phyloP scores from a whole-genome alignment of 768 basidiomycete genomes.

The Mycena capillaripes region DNA sequence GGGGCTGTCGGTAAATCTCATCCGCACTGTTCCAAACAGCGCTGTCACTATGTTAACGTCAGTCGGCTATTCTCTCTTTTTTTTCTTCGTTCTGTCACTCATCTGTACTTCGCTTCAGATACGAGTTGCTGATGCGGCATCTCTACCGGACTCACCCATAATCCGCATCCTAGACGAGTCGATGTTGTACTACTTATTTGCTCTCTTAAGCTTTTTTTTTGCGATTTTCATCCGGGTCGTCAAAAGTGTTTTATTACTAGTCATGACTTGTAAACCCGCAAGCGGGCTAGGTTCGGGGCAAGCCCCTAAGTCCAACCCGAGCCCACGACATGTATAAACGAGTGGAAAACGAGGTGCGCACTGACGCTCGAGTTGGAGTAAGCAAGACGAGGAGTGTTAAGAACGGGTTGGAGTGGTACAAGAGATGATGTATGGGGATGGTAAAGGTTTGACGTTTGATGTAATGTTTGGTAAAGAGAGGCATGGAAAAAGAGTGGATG shows the following conservation, averaged over 20 bases:
- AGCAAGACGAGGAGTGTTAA: conserved; percentile 32
- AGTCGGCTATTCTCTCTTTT: not conserved
- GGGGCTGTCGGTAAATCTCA: conserved; percentile 93
- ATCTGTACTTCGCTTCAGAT: conserved; percentile 50
- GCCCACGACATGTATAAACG: conserved; percentile 28
- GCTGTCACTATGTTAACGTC: conserved; percentile 97
- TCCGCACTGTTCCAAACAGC: conserved; percentile 96
- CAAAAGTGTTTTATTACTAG: conserved; percentile 24
- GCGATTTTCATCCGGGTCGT: conserved; percentile 13
- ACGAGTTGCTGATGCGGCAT: conserved; percentile 69
- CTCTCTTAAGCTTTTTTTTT: conserved; percentile 20
- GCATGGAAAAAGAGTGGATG: conserved; percentile 33
- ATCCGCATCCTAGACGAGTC: conserved; percentile 27
- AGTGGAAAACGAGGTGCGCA: conserved; percentile 38
- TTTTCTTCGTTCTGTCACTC: not conserved
- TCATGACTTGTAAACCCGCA: conserved; percentile 30
- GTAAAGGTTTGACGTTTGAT: conserved; percentile 7
- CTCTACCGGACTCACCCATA: conserved; percentile 52
- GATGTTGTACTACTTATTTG: conserved; percentile 38
- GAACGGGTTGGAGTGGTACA: conserved; percentile 27
- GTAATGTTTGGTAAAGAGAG: conserved; percentile 15
- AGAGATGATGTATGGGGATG: conserved; percentile 4
- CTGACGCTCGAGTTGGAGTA: conserved; percentile 40
- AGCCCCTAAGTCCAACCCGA: conserved; percentile 26
- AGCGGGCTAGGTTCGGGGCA: conserved; percentile 11